A percentile compares a stretch with the other conserved stretches of the same genome.
phyloP scores from a whole-genome alignment of 352 stramenopile species.

The Hyaloperonospora brassicae region DNA sequence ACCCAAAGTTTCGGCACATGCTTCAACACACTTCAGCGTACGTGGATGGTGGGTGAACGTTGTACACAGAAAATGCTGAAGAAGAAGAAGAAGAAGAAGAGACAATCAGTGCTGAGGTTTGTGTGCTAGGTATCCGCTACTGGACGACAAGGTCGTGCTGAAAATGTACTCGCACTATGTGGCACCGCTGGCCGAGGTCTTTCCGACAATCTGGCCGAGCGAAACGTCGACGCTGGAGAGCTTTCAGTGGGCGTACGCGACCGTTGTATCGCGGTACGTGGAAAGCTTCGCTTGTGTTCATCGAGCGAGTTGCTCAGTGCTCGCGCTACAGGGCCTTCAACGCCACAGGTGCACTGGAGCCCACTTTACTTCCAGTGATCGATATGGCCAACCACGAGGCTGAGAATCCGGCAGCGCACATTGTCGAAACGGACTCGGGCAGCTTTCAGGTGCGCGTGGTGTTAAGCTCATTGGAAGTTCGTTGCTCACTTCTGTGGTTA shows the following conservation, averaged over 20 bases:
- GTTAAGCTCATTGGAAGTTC: neutral
- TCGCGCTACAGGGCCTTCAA: slow-evolving; percentile 37
- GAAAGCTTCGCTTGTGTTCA: neutral
- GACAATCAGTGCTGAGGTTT: neutral
- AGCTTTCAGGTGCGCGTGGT: slow-evolving; percentile 35
- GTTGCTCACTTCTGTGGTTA: slow-evolving; percentile 7
- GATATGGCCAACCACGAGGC: slow-evolving; percentile 71
- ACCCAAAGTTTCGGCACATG: slow-evolving; percentile 13
- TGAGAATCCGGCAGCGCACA: slow-evolving; percentile 34
- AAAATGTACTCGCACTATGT: slow-evolving; percentile 39
- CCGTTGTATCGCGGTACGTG: slow-evolving; percentile 55
- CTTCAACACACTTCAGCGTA: slow-evolving; percentile 51
- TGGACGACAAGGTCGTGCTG: slow-evolving; percentile 49
- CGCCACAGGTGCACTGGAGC: slow-evolving; percentile 27
- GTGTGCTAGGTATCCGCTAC: slow-evolving; percentile 29
- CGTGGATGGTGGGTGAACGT: neutral
- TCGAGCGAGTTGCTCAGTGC: slow-evolving; percentile 1
- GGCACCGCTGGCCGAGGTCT: slow-evolving; percentile 27
- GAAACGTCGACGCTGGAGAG: slow-evolving; percentile 29
- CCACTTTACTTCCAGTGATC: slow-evolving; percentile 63
- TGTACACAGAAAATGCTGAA: no score
- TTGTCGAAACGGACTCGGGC: slow-evolving; percentile 34
- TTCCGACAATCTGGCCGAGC: slow-evolving; percentile 33
- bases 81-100: neutral
- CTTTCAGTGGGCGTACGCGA: slow-evolving; percentile 61